Evolutionary conservation across 371 early-diverging fungal species (phyloP), one percentile per base, ranked within the genome.

Genomic region (Apophysomyces trapeziformis): DNA sequence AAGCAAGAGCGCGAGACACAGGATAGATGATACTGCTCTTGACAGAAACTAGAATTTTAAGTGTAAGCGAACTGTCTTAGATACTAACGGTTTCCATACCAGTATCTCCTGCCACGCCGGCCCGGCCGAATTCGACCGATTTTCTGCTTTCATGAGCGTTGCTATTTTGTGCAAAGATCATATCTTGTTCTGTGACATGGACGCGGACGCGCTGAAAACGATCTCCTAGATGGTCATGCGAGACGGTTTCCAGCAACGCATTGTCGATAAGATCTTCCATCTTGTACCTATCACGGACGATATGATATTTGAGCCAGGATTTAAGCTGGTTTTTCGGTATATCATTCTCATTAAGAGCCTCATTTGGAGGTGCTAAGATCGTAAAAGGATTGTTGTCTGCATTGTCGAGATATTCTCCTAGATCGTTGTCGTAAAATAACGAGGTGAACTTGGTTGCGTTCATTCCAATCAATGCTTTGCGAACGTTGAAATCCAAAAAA

Each of bases 391-490:
- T 58, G 60, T 61, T 68, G 59, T 60, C 65, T 9, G 68, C 61
- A 12, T 76, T 63, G 58, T 85, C 80, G 58, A 88, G 68, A 60
- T 83, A 86, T 56, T 62, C 62, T 16, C 72, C 77, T 13, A 85
- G 59, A 1, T 75, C 82, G 36, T 81, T 68, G 0, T 82, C 68
- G 16, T 86, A 79, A 54, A 86, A 58, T 1, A 75, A 66, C 0
- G 76, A 60, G n/a, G 79, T 79, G 64, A 86, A 82, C 12, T 73
- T 71, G 58, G 85, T 78, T 6, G 83, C 74, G 62, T 84, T 82
- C 68, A 86, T 37, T 5, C 82, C 88, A 65, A 64, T 64, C 44
- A 69, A 37, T 7, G 54, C 36, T 35, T 69, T 69, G n/a, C 70
- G 70, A 26, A 59, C 50, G 50, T 65, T 45, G 26, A 69, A 38